A percentile compares a stretch with the other conserved stretches of the same genome.
phyloP scores from a whole-genome alignment of 2,329 filamentous ascomycete genomes.

The Aspergillus fumigatiaffinis region DNA sequence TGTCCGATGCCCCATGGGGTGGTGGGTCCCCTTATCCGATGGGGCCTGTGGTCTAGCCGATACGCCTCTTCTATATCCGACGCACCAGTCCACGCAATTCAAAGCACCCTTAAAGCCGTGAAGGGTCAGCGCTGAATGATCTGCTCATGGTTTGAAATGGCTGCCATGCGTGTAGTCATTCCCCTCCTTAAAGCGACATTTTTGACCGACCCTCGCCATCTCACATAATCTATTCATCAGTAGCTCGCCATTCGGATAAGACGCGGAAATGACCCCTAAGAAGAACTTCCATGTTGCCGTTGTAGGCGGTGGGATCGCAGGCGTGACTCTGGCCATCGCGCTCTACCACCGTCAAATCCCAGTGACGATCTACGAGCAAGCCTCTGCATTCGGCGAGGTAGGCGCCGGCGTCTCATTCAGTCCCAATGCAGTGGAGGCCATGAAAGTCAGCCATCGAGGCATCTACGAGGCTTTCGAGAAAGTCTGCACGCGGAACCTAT shows the following conservation, averaged over 20 bases:
- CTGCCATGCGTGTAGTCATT: background rate
- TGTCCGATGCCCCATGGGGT: background rate
- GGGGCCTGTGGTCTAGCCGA: background rate
- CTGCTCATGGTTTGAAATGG: background rate
- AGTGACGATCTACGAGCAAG: constrained; percentile 36
- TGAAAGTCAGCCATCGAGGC: constrained; percentile 22
- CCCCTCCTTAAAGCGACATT: background rate
- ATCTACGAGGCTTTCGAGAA: constrained; percentile 31
- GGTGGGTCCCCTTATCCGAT: background rate
- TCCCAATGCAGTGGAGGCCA: constrained; percentile 30
- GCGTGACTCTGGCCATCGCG: constrained; percentile 35
- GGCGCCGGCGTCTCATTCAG: constrained; percentile 38
- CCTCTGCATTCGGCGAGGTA: constrained; percentile 34
- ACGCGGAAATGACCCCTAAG: constrained; percentile 5
- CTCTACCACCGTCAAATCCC: constrained; percentile 30
- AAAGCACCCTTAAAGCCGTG: too few relatives aligned
- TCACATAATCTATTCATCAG: background rate
- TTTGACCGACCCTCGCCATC: background rate
- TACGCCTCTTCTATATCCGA: background rate
- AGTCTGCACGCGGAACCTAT: constrained; percentile 30
- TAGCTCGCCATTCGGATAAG: background rate
- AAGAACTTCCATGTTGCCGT: constrained; percentile 27
- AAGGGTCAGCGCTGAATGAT: background rate
- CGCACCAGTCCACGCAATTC: background rate
- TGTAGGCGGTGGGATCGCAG: constrained; percentile 35